Evolutionary conservation across 2,329 filamentous ascomycete species (phyloP).

Genomic region (Pseudogymnoascus sp.): DNA sequence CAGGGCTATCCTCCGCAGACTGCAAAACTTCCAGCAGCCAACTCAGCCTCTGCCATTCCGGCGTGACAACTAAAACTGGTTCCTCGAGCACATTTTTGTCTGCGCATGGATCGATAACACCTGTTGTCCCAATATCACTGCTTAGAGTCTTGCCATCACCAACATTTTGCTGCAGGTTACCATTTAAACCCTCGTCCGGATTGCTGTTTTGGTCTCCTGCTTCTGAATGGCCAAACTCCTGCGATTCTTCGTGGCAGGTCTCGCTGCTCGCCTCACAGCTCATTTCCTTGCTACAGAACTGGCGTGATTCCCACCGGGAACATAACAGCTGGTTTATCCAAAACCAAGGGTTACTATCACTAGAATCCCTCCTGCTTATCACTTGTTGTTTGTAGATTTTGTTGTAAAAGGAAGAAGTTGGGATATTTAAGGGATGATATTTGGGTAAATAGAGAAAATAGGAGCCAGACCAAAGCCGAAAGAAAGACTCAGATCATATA

Average conservation of each 20-base stretch:
- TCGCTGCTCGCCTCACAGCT: background rate
- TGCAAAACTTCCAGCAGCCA: background rate
- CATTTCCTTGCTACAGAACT: background rate
- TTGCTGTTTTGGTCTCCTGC: background rate
- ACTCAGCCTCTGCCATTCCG: background rate
- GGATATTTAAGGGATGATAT: background rate
- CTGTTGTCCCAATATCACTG: background rate
- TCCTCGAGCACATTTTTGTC: background rate
- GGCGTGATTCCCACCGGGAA: background rate
- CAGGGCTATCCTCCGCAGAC: background rate
- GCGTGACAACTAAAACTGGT: background rate
- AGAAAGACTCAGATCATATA: background rate
- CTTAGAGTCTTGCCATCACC: background rate
- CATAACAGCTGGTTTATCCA: background rate
- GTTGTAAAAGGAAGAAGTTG: background rate
- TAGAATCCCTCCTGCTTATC: background rate
- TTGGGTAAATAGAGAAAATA: background rate
- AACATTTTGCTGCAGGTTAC: background rate
- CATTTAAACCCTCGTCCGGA: background rate
- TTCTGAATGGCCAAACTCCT: background rate
- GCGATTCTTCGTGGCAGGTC: background rate
- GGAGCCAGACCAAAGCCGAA: background rate
- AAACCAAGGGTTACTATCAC: background rate
- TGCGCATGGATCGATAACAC: background rate
- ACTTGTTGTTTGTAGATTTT: background rate